Percentiles rank a stretch among this genome's conserved stretches.
phyloP scores from a whole-genome alignment of 129 eudicot species.

The Lonicera japonica region DNA sequence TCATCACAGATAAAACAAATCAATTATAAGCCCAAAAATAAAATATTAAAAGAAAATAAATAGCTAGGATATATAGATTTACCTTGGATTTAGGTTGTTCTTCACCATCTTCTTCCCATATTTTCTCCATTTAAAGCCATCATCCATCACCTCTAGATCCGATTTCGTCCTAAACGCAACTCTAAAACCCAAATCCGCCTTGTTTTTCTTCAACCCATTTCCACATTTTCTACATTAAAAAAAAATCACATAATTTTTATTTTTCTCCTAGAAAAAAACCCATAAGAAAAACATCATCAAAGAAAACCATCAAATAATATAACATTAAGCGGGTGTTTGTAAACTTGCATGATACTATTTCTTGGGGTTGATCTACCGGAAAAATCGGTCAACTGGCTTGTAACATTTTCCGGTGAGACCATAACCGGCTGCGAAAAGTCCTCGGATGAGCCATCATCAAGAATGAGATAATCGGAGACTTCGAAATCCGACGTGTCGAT shows the following conservation, averaged over 20 bases:
- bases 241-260: not conserved
- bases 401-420: not conserved
- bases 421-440: not conserved
- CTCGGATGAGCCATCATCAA: not conserved
- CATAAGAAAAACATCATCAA: not conserved
- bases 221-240: not conserved
- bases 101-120: conserved; percentile 38
- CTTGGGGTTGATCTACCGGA: not conserved
- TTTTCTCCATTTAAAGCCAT: conserved; percentile 35
- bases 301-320: not conserved
- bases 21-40: not conserved
- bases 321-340: not conserved
- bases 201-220: not conserved
- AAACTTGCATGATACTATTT: not conserved
- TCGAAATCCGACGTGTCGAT: not conserved
- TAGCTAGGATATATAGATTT: not conserved
- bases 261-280: not conserved
- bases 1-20: no score
- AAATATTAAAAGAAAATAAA: no score
- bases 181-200: conserved; percentile 8
- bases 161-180: conserved; percentile 22
- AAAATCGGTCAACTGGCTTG: not conserved
- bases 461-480: not conserved
- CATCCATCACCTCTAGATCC: conserved; percentile 22
- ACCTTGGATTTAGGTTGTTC: conserved; percentile 28